Percentiles rank a stretch among this genome's conserved stretches.
Evolutionary conservation across 352 stramenopile genomes (phyloP).

Genomic region (Globisporangium radiosum): DNA sequence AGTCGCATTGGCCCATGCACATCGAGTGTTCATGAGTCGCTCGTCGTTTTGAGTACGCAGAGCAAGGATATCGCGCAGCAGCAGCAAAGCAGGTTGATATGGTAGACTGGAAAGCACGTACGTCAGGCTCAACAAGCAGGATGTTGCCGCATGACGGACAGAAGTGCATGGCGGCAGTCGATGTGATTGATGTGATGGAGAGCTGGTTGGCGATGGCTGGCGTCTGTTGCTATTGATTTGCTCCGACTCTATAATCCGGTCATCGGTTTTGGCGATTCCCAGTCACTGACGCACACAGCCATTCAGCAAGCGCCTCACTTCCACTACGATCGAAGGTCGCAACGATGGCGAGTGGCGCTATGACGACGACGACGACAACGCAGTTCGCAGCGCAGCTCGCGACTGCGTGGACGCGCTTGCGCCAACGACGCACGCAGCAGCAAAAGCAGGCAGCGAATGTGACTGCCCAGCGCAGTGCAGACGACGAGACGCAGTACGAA

Average conservation of each 20-base stretch:
- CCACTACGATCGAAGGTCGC: background rate
- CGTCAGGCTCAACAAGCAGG: conserved; percentile 84
- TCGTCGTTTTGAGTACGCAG: background rate
- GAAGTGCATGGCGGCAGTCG: conserved; percentile 66
- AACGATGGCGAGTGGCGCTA: background rate
- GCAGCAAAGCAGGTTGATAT: conserved; percentile 3
- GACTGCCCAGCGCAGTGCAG: conserved; percentile 5
- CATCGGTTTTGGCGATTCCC: too few relatives aligned
- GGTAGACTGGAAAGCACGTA: conserved; percentile 16
- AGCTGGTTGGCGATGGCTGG: background rate
- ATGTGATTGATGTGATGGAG: too few relatives aligned
- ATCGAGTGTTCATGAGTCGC: too few relatives aligned
- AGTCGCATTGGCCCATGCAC: too few relatives aligned
- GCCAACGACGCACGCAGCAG: background rate
- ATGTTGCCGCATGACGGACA: conserved; percentile 89
- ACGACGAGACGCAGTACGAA: conserved; percentile 48
- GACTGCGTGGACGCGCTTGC: conserved; percentile 14
- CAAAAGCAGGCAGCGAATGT: background rate
- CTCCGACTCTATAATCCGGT: background rate
- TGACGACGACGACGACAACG: background rate
- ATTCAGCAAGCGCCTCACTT: background rate
- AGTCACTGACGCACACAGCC: too few relatives aligned
- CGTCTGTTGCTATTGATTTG: background rate
- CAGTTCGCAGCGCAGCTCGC: conserved; percentile 12
- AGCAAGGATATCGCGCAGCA: background rate